Conservation (phyloP, 2,329 filamentous ascomycete species). For the Fusarium sp. region DNA sequence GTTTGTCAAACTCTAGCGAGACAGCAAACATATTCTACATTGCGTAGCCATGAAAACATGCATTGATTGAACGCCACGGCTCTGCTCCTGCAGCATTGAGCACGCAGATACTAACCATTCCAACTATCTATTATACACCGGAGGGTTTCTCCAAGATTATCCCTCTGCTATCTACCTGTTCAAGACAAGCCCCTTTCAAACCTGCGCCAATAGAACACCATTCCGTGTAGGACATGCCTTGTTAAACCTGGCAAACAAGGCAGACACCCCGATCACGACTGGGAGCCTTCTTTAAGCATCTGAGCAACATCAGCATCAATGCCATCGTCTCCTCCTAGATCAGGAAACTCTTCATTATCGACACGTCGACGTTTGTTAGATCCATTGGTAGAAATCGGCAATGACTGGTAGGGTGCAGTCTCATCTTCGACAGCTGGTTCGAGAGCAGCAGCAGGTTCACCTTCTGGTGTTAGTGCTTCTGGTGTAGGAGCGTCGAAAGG, state of each 20-base stretch:
- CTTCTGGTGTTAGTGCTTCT: slow-evolving; percentile 34
- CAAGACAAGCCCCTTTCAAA: slow-evolving; percentile 1
- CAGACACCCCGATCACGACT: slow-evolving; percentile 20
- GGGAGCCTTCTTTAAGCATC: slow-evolving; percentile 56
- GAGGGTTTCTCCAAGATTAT: background rate
- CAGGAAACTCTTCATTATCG: slow-evolving; percentile 64
- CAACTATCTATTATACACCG: slow-evolving; percentile 7
- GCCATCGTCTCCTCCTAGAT: slow-evolving; percentile 65
- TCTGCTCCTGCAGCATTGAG: background rate
- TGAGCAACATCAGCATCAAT: slow-evolving; percentile 69
- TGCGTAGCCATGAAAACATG: background rate
- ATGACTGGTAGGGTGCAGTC: slow-evolving; percentile 61
- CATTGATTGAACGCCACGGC: background rate
- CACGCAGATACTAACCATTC: background rate
- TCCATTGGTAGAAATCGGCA: slow-evolving; percentile 63
- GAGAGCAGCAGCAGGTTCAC: slow-evolving; percentile 41
- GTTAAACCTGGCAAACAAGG: background rate
- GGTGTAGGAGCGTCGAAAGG: slow-evolving; percentile 38
- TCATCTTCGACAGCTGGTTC: slow-evolving; percentile 52
- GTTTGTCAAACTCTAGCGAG: background rate
- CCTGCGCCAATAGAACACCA: background rate
- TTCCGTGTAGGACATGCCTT: background rate
- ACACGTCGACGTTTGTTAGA: slow-evolving; percentile 68
- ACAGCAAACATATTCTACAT: background rate
- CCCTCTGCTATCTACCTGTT: background rate